Conservation (phyloP, 2,329 filamentous ascomycete species). For the Ceratocystis variospora region DNA sequence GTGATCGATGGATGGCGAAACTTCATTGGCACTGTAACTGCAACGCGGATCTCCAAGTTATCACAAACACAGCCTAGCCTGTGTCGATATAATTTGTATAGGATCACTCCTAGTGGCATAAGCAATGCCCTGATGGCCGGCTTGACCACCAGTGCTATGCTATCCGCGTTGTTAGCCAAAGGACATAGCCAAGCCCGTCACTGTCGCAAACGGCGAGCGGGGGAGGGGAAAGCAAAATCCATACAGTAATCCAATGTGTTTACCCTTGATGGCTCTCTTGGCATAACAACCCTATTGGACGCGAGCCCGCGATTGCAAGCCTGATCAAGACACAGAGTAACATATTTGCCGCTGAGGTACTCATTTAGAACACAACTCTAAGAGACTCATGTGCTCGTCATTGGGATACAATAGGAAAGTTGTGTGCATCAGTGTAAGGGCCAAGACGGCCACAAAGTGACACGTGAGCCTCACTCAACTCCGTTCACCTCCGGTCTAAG, state of each 20-base stretch:
- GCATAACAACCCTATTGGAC: background rate
- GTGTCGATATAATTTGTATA: background rate
- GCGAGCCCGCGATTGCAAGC: background rate
- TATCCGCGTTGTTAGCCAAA: background rate
- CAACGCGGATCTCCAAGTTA: conserved; percentile 1
- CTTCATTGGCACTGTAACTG: conserved; percentile 1
- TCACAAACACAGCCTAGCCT: background rate
- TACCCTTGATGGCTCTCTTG: background rate
- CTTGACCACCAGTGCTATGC: background rate
- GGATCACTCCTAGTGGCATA: background rate
- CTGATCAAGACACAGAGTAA: background rate
- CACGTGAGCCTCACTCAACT: background rate
- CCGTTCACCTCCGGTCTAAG: background rate
- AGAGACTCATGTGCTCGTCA: background rate
- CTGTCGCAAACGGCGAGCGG: background rate
- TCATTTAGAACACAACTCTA: background rate
- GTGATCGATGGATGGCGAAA: conserved; percentile 3
- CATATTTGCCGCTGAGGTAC: background rate
- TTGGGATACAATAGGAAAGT: background rate
- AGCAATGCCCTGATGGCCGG: background rate
- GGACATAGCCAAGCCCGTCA: background rate
- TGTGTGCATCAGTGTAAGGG: background rate
- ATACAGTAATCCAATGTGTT: background rate
- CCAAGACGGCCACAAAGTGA: background rate
- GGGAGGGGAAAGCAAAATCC: background rate